Evolutionary conservation across 2,329 filamentous ascomycete species (phyloP), one percentile per base, ranked within the genome.

Genomic region (Colletotrichum echinochloae): DNA sequence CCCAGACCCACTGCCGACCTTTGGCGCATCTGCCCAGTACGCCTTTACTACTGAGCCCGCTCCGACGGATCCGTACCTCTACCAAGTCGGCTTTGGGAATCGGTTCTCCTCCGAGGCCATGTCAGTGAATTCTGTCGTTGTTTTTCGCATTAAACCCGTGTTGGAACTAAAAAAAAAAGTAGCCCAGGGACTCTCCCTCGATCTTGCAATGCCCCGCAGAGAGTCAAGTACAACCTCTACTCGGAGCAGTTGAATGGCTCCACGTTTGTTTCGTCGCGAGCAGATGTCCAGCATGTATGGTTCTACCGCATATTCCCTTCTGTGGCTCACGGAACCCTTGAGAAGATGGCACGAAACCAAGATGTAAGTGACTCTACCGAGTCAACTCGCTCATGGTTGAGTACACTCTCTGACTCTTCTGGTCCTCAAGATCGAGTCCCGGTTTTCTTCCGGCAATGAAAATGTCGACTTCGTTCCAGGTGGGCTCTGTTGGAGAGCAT

Each of bases 161-260:
- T 56, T 28, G 23, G 46, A 37, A 46, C 67, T 72, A 28, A 72
- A 33, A 6, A 72, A 33, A 6, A 5, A 26, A 26, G 23, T 28
- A 72, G 71, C n/a, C 71, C 71, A 8, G 71, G 70, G 30, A 70
- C 71, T 16, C 56, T 72, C 2, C 71, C 69, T 14, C 60, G 39
- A n/a, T 72, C 71, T 41, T 71, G 69, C 41, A 86, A 86, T 71
- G 76, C 78, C 18, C 85, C 85, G 7, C 82, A 85, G 49, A 82
- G 81, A 57, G 80, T 82, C 55, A 78, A 78, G 48, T 81, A 79
- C 67, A 81, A 78, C 64, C 77, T 85, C 14, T 83, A 84, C 55
- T 80, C 84, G 12, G 84, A 86, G 71, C 84, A 86, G 76, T 81
- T 86, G 48, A 85, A 81, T 78, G 84, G 84, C 70, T 80, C 74